Evolutionary conservation across 2,329 filamentous ascomycete genomes (phyloP).

Genomic region (Arthrobotrys megalospora): DNA sequence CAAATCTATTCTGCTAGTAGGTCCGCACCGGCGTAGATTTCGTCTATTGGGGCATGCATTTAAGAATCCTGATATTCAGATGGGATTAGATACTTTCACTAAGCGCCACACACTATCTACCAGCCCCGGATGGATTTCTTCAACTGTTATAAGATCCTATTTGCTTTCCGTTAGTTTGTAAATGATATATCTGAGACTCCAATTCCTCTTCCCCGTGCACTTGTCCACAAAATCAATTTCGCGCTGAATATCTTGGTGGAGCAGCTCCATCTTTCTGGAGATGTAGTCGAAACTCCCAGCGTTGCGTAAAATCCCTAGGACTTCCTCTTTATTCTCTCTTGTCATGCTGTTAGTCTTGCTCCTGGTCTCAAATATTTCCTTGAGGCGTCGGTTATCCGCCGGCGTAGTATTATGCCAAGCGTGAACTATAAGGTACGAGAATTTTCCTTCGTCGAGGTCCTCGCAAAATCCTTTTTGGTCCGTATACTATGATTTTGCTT

Average conservation of each 20-base stretch:
- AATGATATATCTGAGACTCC: constrained; percentile 1
- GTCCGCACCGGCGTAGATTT: no score
- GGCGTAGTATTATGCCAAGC: constrained; percentile 2
- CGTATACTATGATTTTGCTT: neutral
- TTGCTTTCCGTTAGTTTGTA: constrained; percentile 2
- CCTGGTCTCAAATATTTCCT: neutral
- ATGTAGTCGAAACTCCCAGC: constrained; percentile 1
- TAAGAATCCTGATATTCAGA: no score
- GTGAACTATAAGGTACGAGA: constrained; percentile 26
- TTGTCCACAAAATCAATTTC: no score
- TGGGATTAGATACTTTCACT: no score
- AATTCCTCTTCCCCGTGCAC: neutral
- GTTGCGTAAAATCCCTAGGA: constrained; percentile 7
- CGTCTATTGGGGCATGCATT: no score
- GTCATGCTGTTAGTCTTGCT: neutral
- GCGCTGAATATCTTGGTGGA: neutral
- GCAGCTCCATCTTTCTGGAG: neutral
- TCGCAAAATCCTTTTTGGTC: constrained; percentile 34
- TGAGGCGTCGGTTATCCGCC: neutral
- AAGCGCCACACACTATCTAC: no score
- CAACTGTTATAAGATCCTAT: no score
- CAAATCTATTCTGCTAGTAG: no score
- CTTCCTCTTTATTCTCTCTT: constrained; percentile 2
- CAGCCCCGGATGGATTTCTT: no score
- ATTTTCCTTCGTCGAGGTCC: constrained; percentile 34